These are phyloP conservation scores for Chalaropsis ovoidea DNA, from an alignment of 2,329 filamentous ascomycete genomes.

Conservation along the genomic window DNA sequence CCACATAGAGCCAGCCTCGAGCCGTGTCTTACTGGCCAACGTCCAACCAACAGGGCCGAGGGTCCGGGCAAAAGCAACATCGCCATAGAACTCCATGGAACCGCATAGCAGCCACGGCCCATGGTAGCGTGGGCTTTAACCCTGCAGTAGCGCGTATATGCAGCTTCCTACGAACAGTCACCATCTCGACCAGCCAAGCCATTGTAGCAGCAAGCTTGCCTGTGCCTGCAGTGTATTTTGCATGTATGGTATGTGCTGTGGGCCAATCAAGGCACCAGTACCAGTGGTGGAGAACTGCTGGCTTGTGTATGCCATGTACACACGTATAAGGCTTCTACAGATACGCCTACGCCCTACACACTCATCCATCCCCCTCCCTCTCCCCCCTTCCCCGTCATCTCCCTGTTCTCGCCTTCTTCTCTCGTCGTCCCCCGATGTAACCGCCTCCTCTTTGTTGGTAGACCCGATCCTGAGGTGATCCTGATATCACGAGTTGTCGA, in stretches of 20 bases:
- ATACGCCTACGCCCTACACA: background rate
- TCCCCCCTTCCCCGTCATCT: no score
- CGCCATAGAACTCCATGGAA: no score
- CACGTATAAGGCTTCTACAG: background rate
- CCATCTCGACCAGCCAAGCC: background rate
- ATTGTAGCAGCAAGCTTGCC: no score
- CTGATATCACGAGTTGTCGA: no score
- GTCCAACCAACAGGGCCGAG: no score
- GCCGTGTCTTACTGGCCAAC: no score
- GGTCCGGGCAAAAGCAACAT: no score
- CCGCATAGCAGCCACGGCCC: no score
- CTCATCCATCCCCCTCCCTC: background rate
- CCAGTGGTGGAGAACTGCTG: background rate
- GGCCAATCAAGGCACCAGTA: background rate
- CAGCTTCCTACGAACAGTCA: background rate
- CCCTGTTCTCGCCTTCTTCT: background rate
- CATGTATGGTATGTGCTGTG: background rate
- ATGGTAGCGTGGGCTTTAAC: background rate
- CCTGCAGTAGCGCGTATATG: slow-evolving; percentile 5
- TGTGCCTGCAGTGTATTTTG: no score
- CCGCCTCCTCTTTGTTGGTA: background rate
- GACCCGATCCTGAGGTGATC: background rate
- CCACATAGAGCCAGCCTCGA: no score
- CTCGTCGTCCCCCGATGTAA: background rate
- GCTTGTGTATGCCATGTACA: background rate